phyloP scores from a whole-genome alignment of 179 eudicot genomes.

The Pouteria campechiana region DNA sequence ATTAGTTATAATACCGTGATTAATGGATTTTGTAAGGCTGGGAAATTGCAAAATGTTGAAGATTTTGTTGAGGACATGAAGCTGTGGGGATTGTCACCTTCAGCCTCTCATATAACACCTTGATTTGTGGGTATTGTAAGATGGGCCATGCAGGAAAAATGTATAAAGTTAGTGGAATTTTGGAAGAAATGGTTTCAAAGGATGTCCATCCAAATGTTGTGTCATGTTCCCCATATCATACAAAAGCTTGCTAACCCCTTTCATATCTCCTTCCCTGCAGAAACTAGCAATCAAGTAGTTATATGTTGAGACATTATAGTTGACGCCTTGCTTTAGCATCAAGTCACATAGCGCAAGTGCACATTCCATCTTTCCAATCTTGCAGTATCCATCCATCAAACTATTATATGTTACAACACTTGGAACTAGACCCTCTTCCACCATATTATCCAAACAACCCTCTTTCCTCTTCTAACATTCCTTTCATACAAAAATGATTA shows the following conservation, averaged over 20 bases:
- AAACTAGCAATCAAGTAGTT: constrained; percentile 51
- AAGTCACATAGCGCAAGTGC: constrained; percentile 23
- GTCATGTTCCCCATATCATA: constrained; percentile 34
- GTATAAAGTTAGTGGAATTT: constrained; percentile 8
- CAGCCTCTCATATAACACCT: constrained; percentile 8
- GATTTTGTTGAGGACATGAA: constrained; percentile 16
- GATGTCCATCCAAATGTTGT: constrained; percentile 38
- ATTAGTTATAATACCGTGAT: constrained; percentile 8
- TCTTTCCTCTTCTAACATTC: constrained; percentile 36
- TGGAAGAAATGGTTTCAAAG: constrained; percentile 32
- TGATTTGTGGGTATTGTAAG: constrained; percentile 19
- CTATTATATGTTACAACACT: constrained; percentile 33
- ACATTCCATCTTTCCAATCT: constrained; percentile 39
- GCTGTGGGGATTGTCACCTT: constrained; percentile 12
- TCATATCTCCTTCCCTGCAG: constrained; percentile 27
- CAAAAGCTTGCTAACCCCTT: constrained; percentile 25
- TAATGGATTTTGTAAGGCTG: constrained; percentile 16
- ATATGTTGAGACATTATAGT: constrained; percentile 39
- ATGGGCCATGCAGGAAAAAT: constrained; percentile 16
- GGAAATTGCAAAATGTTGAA: constrained; percentile 13
- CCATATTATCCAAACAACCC: constrained; percentile 29
- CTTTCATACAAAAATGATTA: constrained; percentile 40
- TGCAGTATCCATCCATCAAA: constrained; percentile 42
- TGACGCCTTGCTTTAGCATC: constrained; percentile 27
- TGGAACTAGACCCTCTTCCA: constrained; percentile 20